These are phyloP conservation scores for Phoma sp. DNA, from an alignment of 2,329 filamentous ascomycete genomes.

Conservation along the genomic window DNA sequence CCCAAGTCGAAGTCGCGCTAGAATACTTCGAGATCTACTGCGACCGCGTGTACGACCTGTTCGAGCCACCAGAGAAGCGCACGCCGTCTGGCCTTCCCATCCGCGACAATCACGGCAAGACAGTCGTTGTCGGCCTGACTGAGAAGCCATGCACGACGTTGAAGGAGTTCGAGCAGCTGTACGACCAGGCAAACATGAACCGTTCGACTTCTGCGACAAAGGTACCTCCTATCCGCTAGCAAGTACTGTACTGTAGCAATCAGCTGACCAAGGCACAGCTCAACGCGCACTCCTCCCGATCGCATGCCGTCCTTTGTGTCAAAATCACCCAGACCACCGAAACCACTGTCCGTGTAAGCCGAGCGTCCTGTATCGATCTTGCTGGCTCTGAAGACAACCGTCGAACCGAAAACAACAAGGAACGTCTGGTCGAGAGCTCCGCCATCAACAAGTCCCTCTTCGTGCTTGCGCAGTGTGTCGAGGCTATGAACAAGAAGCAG, in stretches of 20 bases:
- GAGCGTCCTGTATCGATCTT: slow-evolving; percentile 90
- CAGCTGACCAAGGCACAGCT: slow-evolving; percentile 55
- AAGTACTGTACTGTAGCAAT: too few relatives aligned
- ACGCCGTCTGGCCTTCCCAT: slow-evolving; percentile 80
- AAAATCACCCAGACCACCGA: slow-evolving; percentile 78
- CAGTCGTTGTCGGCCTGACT: slow-evolving; percentile 82
- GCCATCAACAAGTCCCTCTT: slow-evolving; percentile 98
- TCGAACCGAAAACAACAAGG: slow-evolving; percentile 90
- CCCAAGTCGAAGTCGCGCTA: slow-evolving; percentile 73
- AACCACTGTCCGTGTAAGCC: slow-evolving; percentile 74
- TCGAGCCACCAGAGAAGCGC: slow-evolving; percentile 86
- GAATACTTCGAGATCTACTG: slow-evolving; percentile 98
- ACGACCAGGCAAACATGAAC: slow-evolving; percentile 91
- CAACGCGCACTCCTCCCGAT: slow-evolving; percentile 87
- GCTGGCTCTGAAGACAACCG: slow-evolving; percentile 96
- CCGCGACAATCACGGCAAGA: slow-evolving; percentile 85
- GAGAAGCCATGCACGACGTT: slow-evolving; percentile 82
- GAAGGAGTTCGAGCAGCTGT: slow-evolving; percentile 87
- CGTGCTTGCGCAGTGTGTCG: slow-evolving; percentile 91
- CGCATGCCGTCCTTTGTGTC: slow-evolving; percentile 88
- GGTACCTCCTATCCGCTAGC: slow-evolving; percentile 40
- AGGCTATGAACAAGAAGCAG: slow-evolving; percentile 82
- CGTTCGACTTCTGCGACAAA: slow-evolving; percentile 89
- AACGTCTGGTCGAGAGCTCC: slow-evolving; percentile 90
- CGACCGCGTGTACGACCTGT: slow-evolving; percentile 90